phyloP scores from a whole-genome alignment of 2,329 filamentous ascomycete species.

The Fusarium sp. region DNA sequence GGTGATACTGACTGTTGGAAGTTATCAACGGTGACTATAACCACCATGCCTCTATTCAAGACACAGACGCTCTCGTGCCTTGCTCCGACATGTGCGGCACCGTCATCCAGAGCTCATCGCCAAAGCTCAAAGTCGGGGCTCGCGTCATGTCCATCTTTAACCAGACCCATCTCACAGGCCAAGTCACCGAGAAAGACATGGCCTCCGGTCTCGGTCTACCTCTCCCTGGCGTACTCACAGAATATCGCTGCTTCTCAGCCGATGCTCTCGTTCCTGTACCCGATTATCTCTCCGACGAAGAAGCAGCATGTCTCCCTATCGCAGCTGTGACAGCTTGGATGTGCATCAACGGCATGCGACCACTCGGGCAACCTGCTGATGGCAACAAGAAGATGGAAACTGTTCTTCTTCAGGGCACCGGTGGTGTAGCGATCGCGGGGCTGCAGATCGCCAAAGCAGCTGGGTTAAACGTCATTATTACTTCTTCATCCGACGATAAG shows the following conservation, averaged over 20 bases:
- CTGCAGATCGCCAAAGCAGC: conserved; percentile 64
- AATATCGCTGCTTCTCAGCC: conserved; percentile 68
- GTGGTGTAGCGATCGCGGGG: conserved; percentile 61
- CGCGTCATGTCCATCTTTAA: conserved; percentile 75
- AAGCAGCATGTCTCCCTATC: conserved; percentile 69
- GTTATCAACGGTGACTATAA: conserved; percentile 73
- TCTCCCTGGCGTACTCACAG: conserved; percentile 63
- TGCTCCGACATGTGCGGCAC: conserved; percentile 77
- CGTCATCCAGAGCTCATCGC: conserved; percentile 56
- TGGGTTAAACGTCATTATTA: conserved; percentile 61
- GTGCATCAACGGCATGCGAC: conserved; percentile 68
- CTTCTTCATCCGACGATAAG: conserved; percentile 63
- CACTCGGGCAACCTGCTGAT: conserved; percentile 56
- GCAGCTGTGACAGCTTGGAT: conserved; percentile 73
- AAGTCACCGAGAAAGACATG: conserved; percentile 65
- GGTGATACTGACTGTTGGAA: conserved; percentile 39
- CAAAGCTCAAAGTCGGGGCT: conserved; percentile 63
- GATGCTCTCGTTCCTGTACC: conserved; percentile 65
- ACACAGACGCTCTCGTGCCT: conserved; percentile 61
- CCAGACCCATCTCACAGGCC: conserved; percentile 65
- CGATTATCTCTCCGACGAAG: conserved; percentile 64
- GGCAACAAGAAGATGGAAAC: conserved; percentile 38
- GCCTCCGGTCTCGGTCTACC: conserved; percentile 68
- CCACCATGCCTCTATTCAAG: conserved; percentile 65
- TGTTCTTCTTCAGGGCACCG: conserved; percentile 64